A percentile compares a stretch with the other conserved stretches of the same genome.
These are phyloP conservation scores for Aspergillus aculeatus DNA, from an alignment of 2,329 filamentous ascomycete genomes.

Conservation along the genomic window DNA sequence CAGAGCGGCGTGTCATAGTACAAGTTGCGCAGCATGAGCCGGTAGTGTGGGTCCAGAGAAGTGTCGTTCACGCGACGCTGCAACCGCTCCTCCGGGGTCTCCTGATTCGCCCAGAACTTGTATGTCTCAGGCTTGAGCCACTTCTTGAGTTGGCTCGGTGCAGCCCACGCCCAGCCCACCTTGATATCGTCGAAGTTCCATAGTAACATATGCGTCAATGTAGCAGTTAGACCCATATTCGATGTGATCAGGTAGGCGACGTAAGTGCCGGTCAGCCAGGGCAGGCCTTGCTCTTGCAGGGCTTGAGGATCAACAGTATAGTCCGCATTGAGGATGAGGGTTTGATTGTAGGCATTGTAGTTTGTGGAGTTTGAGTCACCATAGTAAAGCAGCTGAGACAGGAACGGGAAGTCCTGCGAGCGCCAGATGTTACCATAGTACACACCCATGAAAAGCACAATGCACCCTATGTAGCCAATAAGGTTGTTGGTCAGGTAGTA, in stretches of 20 bases:
- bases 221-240: constrained; percentile 5
- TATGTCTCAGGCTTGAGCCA: constrained; percentile 4
- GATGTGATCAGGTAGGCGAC: constrained; percentile 6
- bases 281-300: constrained; percentile 4
- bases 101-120: constrained; percentile 3
- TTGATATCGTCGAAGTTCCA: constrained; percentile 4
- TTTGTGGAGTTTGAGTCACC: constrained; percentile 6
- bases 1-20: constrained; percentile 2
- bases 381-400: constrained; percentile 5
- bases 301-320: constrained; percentile 1
- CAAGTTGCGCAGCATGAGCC: constrained; percentile 1
- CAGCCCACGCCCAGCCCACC: constrained; percentile 3
- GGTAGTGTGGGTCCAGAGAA: constrained; percentile 1
- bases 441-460: constrained; percentile 5
- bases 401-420: constrained; percentile 2
- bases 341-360: constrained; percentile 5
- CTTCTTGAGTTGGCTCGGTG: constrained; percentile 4
- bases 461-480: constrained; percentile 2
- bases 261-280: constrained; percentile 6
- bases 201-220: constrained; percentile 3
- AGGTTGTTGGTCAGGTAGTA: constrained; percentile 6
- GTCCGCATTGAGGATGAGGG: neutral
- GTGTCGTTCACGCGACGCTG: constrained; percentile 1
- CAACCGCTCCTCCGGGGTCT: constrained; percentile 1
- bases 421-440: constrained; percentile 7